phyloP scores from a whole-genome alignment of 2,329 filamentous ascomycete species.

The Lachnellula cervina region DNA sequence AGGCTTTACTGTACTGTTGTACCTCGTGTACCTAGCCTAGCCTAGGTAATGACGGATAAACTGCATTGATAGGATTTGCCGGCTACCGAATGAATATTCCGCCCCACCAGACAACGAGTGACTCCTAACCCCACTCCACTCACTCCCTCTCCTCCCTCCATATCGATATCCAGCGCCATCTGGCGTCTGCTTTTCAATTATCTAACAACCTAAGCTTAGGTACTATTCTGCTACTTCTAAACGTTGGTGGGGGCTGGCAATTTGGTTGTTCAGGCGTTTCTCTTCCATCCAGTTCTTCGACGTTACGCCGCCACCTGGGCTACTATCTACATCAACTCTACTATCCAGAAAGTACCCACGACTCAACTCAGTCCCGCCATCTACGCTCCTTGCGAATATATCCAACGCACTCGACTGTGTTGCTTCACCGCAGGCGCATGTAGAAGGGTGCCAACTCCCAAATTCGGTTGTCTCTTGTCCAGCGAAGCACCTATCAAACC shows the following conservation, averaged over 20 bases:
- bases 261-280: background rate
- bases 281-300: background rate
- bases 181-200: conserved; percentile 1
- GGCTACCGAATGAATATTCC: background rate
- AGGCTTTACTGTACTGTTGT: too few relatives aligned
- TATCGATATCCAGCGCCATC: background rate
- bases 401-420: too few relatives aligned
- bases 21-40: too few relatives aligned
- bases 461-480: too few relatives aligned
- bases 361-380: too few relatives aligned
- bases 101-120: conserved; percentile 2
- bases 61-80: background rate
- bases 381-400: too few relatives aligned
- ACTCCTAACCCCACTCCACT: background rate
- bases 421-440: too few relatives aligned
- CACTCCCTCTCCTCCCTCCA: background rate
- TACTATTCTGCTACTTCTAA: background rate
- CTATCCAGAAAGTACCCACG: too few relatives aligned
- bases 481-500: too few relatives aligned
- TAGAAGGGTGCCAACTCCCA: too few relatives aligned
- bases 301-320: background rate
- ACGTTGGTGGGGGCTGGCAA: background rate
- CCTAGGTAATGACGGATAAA: background rate
- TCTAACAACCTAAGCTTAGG: background rate
- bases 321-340: conserved; percentile 1